These are phyloP conservation scores for Phytophthora kernoviae DNA, from an alignment of 352 stramenopile genomes.

Conservation along the genomic window DNA sequence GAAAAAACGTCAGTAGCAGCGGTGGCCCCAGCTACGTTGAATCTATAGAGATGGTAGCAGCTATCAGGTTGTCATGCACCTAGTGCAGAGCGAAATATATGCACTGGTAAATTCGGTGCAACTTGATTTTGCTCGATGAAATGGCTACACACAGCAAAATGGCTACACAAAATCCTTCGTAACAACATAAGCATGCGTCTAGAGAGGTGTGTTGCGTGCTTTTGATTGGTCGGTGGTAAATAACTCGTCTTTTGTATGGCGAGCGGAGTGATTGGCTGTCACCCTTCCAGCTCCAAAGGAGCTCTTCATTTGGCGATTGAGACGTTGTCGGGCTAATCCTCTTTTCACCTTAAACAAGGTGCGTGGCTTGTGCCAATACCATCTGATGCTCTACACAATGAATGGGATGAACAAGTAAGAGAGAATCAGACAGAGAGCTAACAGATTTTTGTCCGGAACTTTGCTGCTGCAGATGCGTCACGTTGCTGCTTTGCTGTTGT, in stretches of 20 bases:
- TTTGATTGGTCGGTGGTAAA: constrained; percentile 43
- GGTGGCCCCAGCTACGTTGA: not conserved
- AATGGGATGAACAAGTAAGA: not conserved
- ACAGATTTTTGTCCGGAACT: constrained; percentile 1
- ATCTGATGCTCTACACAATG: not conserved
- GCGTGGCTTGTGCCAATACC: constrained; percentile 23
- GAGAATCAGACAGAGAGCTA: constrained; percentile 3
- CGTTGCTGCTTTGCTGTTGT: constrained; percentile 92
- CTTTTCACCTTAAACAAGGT: constrained; percentile 92
- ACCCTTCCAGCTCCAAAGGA: constrained; percentile 33
- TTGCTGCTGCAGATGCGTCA: constrained; percentile 82
- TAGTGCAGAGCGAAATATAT: not conserved
- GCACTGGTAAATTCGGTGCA: no score
- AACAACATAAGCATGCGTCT: no score
- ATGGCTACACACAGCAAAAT: no score
- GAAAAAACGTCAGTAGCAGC: constrained; percentile 10
- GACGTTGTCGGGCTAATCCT: constrained; percentile 82
- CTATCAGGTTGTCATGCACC: no score
- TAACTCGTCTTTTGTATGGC: constrained; percentile 61
- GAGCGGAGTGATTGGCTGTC: constrained; percentile 84
- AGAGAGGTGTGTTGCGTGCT: no score
- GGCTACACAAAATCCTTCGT: no score
- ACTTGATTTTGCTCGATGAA: no score
- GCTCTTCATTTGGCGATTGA: constrained; percentile 38
- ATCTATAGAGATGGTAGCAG: constrained; percentile 1